A percentile compares a stretch with the other conserved stretches of the same genome.
phyloP scores from a whole-genome alignment of 306 rosid genomes.

The Cucumis melo region DNA sequence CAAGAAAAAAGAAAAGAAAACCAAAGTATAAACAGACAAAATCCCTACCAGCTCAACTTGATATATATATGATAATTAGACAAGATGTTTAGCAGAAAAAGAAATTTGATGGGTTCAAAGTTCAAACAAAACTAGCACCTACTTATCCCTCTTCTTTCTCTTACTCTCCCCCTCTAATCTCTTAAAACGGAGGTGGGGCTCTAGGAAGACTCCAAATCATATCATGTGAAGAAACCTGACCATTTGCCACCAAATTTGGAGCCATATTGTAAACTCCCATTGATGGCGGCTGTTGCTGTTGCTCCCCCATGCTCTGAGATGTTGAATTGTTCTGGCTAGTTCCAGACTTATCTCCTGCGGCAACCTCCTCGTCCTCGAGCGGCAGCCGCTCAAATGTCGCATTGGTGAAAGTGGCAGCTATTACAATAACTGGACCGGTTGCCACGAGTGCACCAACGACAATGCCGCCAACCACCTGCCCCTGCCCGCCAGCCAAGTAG shows the following conservation, averaged over 20 bases:
- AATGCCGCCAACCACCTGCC: constrained; percentile 75
- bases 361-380: constrained; percentile 32
- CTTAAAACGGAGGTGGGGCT: constrained; percentile 47
- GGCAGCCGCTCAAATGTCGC: constrained; percentile 80
- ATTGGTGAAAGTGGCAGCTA: constrained; percentile 76
- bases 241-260: constrained; percentile 54
- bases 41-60: background rate
- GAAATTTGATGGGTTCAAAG: background rate
- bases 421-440: constrained; percentile 61
- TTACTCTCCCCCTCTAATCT: background rate
- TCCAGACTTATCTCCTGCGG: background rate
- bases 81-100: background rate
- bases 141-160: background rate
- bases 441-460: constrained; percentile 64
- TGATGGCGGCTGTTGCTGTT: constrained; percentile 9
- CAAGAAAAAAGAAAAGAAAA: background rate
- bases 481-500: constrained; percentile 64
- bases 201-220: constrained; percentile 57
- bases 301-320: constrained; percentile 31
- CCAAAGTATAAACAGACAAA: background rate
- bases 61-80: background rate
- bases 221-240: constrained; percentile 62
- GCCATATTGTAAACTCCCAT: constrained; percentile 47
- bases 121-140: background rate
- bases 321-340: constrained; percentile 12